Percentiles rank a stretch among this genome's conserved stretches.
phyloP scores from a whole-genome alignment of 164 flowering plant genomes.

The Taxillus chinensis region DNA sequence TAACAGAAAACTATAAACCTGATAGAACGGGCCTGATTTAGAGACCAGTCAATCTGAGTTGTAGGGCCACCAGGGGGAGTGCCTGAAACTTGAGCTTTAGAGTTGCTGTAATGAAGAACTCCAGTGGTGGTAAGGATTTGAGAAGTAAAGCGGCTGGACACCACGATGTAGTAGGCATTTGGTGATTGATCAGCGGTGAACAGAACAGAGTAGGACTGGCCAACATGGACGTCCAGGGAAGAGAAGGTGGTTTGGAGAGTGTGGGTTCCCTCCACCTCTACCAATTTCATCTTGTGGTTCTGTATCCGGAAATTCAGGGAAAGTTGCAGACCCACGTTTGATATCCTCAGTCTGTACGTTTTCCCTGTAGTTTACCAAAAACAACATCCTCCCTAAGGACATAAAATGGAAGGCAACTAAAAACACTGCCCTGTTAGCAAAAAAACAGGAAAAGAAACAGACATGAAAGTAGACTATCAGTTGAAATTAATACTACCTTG shows the following conservation, averaged over 20 bases:
- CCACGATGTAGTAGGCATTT: constrained; percentile 56
- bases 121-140: constrained; percentile 35
- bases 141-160: constrained; percentile 49
- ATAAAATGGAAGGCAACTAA: not conserved
- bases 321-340: constrained; percentile 65
- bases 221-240: constrained; percentile 68
- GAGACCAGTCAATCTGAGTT: constrained; percentile 38
- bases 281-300: constrained; percentile 62
- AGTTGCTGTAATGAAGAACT: constrained; percentile 51
- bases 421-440: not conserved
- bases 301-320: constrained; percentile 60
- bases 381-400: not conserved
- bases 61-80: constrained; percentile 55
- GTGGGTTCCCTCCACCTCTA: constrained; percentile 88
- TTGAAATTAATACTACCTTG: constrained; percentile 29
- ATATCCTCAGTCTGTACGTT: constrained; percentile 76
- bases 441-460: too few species aligned
- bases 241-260: constrained; percentile 43
- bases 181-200: constrained; percentile 62
- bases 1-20: constrained; percentile 22
- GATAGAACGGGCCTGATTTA: constrained; percentile 68
- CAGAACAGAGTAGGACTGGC: constrained; percentile 77
- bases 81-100: constrained; percentile 31
- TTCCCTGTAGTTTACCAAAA: constrained; percentile 34
- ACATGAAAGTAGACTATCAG: not conserved